Conservation (phyloP, 2,329 filamentous ascomycete species). For the Atkinsonella texensis region DNA sequence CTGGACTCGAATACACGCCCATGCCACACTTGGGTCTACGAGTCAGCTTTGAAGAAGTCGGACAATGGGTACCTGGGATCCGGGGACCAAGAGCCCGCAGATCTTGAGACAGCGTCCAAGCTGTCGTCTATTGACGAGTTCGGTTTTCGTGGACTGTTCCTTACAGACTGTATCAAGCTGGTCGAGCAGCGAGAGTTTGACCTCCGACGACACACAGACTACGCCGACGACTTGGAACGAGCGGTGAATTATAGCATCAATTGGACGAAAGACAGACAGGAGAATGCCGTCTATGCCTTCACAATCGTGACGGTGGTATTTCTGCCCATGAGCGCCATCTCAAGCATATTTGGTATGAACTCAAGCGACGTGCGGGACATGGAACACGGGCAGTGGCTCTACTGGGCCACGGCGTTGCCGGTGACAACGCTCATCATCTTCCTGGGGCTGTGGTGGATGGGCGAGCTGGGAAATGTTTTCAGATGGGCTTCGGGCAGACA, state of each 20-base stretch:
- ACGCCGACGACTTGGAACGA: constrained; percentile 19
- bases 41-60: background rate
- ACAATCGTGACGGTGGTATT: constrained; percentile 38
- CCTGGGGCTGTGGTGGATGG: constrained; percentile 29
- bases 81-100: constrained; percentile 13
- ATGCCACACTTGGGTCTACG: background rate
- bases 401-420: constrained; percentile 36
- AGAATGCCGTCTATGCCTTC: constrained; percentile 36
- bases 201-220: constrained; percentile 18
- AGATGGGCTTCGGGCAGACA: constrained; percentile 16
- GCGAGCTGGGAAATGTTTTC: constrained; percentile 25
- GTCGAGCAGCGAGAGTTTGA: constrained; percentile 26
- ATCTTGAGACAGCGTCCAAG: constrained; percentile 19
- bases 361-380: constrained; percentile 37
- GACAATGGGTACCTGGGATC: constrained; percentile 13
- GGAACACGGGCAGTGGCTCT: constrained; percentile 34
- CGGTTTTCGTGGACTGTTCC: constrained; percentile 26
- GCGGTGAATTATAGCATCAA: constrained; percentile 24
- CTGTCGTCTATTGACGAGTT: constrained; percentile 24
- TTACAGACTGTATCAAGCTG: constrained; percentile 25
- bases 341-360: constrained; percentile 42
- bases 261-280: constrained; percentile 31
- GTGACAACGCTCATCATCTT: constrained; percentile 30
- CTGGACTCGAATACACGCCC: background rate
- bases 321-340: constrained; percentile 32